Conservation (phyloP, 2,329 filamentous ascomycete species). For the Aspergillus sojae region DNA sequence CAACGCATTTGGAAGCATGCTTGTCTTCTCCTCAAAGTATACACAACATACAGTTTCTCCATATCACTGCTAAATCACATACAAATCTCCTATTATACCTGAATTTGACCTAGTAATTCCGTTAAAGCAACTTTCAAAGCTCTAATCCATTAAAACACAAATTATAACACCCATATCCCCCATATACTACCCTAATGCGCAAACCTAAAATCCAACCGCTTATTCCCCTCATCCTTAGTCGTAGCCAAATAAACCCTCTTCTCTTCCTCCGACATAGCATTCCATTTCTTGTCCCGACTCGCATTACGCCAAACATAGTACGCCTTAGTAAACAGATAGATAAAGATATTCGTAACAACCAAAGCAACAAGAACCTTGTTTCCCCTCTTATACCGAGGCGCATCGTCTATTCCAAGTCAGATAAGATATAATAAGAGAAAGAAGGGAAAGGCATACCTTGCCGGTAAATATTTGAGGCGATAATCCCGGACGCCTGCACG, state of each 20-base stretch:
- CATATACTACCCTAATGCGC: background rate
- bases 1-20: too few species aligned
- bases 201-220: background rate
- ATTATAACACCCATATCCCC: background rate
- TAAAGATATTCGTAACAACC: background rate
- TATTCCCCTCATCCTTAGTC: background rate
- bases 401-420: background rate
- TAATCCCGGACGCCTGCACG: conserved; percentile 38
- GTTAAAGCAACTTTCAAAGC: too few species aligned
- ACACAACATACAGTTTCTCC: too few species aligned
- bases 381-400: background rate
- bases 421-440: background rate
- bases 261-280: background rate
- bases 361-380: background rate
- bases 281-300: background rate
- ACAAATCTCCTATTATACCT: too few species aligned
- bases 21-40: too few species aligned
- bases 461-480: conserved; percentile 29
- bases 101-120: too few species aligned
- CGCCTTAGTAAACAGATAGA: background rate
- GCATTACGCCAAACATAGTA: background rate
- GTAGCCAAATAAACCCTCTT: background rate
- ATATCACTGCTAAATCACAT: too few species aligned
- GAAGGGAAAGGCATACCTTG: background rate
- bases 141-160: too few species aligned